Conservation (phyloP, 2,329 filamentous ascomycete species). For the Diplocarpon mali region DNA sequence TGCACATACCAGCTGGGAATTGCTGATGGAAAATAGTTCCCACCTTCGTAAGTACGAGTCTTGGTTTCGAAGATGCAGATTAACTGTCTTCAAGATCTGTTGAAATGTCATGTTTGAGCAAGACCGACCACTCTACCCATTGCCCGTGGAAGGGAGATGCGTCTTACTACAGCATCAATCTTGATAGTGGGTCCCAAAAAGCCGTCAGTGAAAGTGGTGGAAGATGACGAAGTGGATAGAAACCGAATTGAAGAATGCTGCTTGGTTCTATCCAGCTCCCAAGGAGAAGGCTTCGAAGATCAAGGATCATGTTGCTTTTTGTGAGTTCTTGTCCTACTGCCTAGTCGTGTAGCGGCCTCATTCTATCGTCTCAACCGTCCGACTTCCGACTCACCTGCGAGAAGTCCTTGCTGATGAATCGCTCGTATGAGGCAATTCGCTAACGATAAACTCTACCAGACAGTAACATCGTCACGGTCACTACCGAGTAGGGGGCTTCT, state of each 20-base stretch:
- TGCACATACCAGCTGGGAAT: not conserved
- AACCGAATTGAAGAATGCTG: conserved; percentile 32
- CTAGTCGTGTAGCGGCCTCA: not conserved
- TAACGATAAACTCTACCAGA: conserved; percentile 8
- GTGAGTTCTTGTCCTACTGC: conserved; percentile 25
- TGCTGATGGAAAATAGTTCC: conserved; percentile 25
- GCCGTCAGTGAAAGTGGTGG: not conserved
- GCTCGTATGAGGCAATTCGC: not conserved
- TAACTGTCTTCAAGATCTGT: conserved; percentile 26
- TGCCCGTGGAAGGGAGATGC: conserved; percentile 39
- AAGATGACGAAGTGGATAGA: conserved; percentile 16
- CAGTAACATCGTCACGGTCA: conserved; percentile 19
- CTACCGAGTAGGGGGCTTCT: conserved; percentile 11
- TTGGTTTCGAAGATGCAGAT: not conserved
- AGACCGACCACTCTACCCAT: conserved; percentile 31
- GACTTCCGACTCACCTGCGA: not conserved
- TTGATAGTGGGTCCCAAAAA: conserved; percentile 25
- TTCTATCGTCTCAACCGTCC: not conserved
- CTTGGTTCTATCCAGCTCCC: conserved; percentile 36
- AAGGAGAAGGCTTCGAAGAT: conserved; percentile 32
- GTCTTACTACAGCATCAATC: conserved; percentile 36
- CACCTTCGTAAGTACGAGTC: conserved; percentile 24
- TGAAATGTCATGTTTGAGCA: conserved; percentile 30
- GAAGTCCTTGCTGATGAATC: not conserved
- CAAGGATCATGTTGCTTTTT: conserved; percentile 36